phyloP scores from a whole-genome alignment of 2,329 filamentous ascomycete genomes.

The Colletotrichum tabaci region DNA sequence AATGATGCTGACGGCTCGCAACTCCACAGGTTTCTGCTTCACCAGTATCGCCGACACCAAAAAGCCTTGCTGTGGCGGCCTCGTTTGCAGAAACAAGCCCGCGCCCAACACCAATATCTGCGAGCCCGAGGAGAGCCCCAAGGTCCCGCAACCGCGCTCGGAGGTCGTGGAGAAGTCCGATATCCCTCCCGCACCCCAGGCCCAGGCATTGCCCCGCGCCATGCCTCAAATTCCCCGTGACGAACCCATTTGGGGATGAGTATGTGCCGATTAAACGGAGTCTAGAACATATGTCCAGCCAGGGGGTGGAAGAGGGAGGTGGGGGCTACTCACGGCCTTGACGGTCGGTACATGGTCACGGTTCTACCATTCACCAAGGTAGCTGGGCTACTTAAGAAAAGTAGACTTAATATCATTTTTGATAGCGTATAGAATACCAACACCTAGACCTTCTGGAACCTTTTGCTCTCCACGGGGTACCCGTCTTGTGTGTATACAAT shows the following conservation, averaged over 20 bases:
- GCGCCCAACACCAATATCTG: constrained; percentile 18
- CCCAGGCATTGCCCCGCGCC: neutral
- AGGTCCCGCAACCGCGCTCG: neutral
- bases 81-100: constrained; percentile 21
- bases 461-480: neutral
- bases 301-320: no score
- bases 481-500: neutral
- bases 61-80: constrained; percentile 34
- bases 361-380: neutral
- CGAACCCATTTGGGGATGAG: neutral
- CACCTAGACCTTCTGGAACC: no score
- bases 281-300: no score
- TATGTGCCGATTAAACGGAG: neutral
- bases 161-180: constrained; percentile 1
- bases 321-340: neutral
- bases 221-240: neutral
- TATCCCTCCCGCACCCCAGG: neutral
- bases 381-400: neutral
- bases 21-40: constrained; percentile 4
- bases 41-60: constrained; percentile 12
- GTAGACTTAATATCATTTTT: neutral
- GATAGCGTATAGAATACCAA: neutral
- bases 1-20: neutral
- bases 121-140: constrained; percentile 13
- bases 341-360: neutral